Evolutionary conservation across 2,329 filamentous ascomycete species (phyloP), one percentile per base, ranked within the genome.

Genomic region (Penicillium sp.): DNA sequence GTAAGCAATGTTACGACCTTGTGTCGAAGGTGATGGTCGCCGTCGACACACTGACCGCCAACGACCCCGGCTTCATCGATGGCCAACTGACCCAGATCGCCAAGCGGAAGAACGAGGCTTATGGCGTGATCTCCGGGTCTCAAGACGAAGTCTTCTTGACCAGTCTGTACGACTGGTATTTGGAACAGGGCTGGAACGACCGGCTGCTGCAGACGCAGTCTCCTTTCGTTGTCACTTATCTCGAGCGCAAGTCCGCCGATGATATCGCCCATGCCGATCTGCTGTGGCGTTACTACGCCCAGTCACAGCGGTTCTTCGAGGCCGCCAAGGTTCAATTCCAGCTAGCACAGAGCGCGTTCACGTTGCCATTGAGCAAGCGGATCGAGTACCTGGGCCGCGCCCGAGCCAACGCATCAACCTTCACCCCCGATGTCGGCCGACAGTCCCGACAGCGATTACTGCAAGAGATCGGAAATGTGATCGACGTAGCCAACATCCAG

Each of bases 161-260:
- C 55, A 91, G 90, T 64, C 80, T 99, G n/a, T 99, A 97, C 69
- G 92, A 97, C 65, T 99, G 94, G 93, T 99, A 99, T 72, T 86
- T 97, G 60, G 75, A 82, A 47, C 87, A 92, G 68, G 88, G 89
- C 15, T 92, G 90, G 85, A 88, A 85, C 8, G 91, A 97, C 57
- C 87, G 91, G 12, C 82, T 99, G 23, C 83, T 99, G 27, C 85
- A 88, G 29, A 91, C 94, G 45, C 84, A 92, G 51, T 96, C 92
- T 4, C 84, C 87, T 0, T 92, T 91, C 64, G 91, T 97, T 21
- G 83, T 95, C 34, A 89, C 86, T 2, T 99, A 96, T 69, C 83
- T 99, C 2, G 81, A 90, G 65, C 86, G 88, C 46, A 87, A 91
- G 52, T 89, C 91, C 1, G 77, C 78, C 4, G 84, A 85, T 6